Evolutionary conservation across 768 basidiomycete species (phyloP), one percentile per base, ranked within the genome.

Genomic region (Tylopilus plumbeoviolaceoides): DNA sequence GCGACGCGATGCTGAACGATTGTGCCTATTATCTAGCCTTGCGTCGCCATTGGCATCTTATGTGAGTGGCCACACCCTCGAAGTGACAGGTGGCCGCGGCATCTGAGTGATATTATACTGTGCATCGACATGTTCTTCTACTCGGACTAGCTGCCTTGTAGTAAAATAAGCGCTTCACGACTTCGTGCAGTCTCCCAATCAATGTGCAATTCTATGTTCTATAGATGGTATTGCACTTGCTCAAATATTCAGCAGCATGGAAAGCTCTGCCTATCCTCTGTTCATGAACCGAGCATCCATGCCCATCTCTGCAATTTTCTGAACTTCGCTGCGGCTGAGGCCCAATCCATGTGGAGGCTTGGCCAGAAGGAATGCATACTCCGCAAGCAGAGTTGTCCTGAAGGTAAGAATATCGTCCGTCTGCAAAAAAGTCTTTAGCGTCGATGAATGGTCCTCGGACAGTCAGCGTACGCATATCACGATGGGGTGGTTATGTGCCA

Each of bases 381-480:
- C 91, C 4, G 75, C 88, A 0, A 84, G 62, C 2, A 92, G 73
- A 4, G 85, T 83, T 9, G 83, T 91, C 23, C 81, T 79, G 70
- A 92, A 92, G 0, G 84, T 83, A 17, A 93, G 81, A 5, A 77
- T 82, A 64, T 93, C 91, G 63, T 92, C 91, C 30, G 90, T 92
- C 90, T 91, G 58, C 42, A 20, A n/a, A 33, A 17, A 11, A 36
- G 31, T 14, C 21, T 51, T 23, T 14, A 61, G 47, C 35, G 14
- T 31, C 4, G 4, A 46, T 14, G 18, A 17, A 46, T 9, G 31
- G 30, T 41, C 10, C 45, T 28, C 46, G 6, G 30, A 44, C n/a
- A 25, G 18, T 6, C 1, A n/a, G 18, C 65, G 33, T 69, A 92
- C 91, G 63, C 87, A 92, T 52, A 93, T 87, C 9, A 79, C 77